These are phyloP conservation scores for Telopea speciosissima DNA, from an alignment of 177 flowering plant genomes.

Conservation along the genomic window DNA sequence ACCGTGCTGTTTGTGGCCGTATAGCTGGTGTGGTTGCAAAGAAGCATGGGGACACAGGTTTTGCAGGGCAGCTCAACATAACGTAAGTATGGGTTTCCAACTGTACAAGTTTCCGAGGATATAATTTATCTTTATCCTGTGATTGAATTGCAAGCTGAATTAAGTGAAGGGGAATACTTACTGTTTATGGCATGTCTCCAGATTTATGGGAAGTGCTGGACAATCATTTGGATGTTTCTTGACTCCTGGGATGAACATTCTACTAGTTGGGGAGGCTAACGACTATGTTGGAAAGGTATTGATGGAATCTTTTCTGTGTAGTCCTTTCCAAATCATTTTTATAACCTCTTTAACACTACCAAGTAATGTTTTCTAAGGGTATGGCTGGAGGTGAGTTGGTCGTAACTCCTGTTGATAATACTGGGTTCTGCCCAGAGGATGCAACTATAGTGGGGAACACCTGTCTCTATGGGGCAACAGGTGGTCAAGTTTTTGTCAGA, in stretches of 20 bases:
- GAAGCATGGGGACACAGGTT: conserved; percentile 97
- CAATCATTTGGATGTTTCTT: conserved; percentile 95
- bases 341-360: background rate
- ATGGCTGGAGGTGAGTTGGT: conserved; percentile 98
- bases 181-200: conserved; percentile 23
- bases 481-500: conserved; percentile 89
- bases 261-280: conserved; percentile 93
- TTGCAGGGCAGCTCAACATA: conserved; percentile 93
- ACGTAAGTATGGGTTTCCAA: conserved; percentile 43
- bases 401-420: conserved; percentile 71
- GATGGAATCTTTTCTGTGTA: background rate
- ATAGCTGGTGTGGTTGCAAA: conserved; percentile 87
- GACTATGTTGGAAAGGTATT: conserved; percentile 97
- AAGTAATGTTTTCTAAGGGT: conserved; percentile 39
- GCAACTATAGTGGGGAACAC: conserved; percentile 97
- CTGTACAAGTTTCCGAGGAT: background rate
- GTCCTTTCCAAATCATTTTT: background rate
- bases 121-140: background rate
- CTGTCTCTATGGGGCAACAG: conserved; percentile 96
- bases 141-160: conserved; percentile 1
- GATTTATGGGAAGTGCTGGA: conserved; percentile 94
- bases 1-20: conserved; percentile 97
- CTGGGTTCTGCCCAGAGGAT: conserved; percentile 89
- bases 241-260: conserved; percentile 96
- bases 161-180: background rate